These are phyloP conservation scores for Candida awuae DNA, from an alignment of 805 yeast genomes.

Conservation along the genomic window DNA sequence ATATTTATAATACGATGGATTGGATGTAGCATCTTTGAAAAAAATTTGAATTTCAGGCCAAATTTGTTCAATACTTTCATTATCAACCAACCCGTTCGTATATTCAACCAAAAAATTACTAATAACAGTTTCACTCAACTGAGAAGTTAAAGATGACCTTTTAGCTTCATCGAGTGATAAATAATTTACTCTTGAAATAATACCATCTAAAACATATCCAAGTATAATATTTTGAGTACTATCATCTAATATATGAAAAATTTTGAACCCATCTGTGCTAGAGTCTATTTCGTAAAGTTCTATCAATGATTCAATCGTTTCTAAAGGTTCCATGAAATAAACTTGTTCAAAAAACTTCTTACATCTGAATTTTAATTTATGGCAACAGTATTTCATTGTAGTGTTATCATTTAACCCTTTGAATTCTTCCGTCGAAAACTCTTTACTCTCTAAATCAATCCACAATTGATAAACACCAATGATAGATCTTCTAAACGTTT, in stretches of 20 bases:
- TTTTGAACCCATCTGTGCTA: slow-evolving; percentile 28
- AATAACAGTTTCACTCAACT: slow-evolving; percentile 37
- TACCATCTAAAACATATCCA: slow-evolving; percentile 55
- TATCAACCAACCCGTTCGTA: slow-evolving; percentile 48
- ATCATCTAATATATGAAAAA: slow-evolving; percentile 76
- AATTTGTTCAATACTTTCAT: slow-evolving; percentile 48
- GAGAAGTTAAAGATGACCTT: slow-evolving; percentile 41
- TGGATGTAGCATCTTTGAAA: slow-evolving; percentile 48
- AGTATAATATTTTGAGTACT: slow-evolving; percentile 69
- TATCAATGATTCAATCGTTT: slow-evolving; percentile 62
- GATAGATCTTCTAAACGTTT: slow-evolving; percentile 56
- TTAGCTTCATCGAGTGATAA: slow-evolving; percentile 20
- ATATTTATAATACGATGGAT: slow-evolving; percentile 38
- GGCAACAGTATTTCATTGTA: slow-evolving; percentile 40
- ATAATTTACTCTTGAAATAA: slow-evolving; percentile 39
- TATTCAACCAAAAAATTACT: slow-evolving; percentile 53
- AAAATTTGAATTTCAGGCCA: slow-evolving; percentile 54
- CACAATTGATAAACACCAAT: slow-evolving; percentile 54
- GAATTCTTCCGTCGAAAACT: neutral
- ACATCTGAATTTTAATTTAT: slow-evolving; percentile 61
- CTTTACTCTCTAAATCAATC: slow-evolving; percentile 52
- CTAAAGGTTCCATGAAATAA: slow-evolving; percentile 61
- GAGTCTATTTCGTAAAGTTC: slow-evolving; percentile 19
- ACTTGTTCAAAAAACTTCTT: slow-evolving; percentile 57
- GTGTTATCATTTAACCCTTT: slow-evolving; percentile 11